Percentiles rank a stretch among this genome's conserved stretches.
Evolutionary conservation across 768 basidiomycete genomes (phyloP).

Genomic region (Austroboletus eburneus): DNA sequence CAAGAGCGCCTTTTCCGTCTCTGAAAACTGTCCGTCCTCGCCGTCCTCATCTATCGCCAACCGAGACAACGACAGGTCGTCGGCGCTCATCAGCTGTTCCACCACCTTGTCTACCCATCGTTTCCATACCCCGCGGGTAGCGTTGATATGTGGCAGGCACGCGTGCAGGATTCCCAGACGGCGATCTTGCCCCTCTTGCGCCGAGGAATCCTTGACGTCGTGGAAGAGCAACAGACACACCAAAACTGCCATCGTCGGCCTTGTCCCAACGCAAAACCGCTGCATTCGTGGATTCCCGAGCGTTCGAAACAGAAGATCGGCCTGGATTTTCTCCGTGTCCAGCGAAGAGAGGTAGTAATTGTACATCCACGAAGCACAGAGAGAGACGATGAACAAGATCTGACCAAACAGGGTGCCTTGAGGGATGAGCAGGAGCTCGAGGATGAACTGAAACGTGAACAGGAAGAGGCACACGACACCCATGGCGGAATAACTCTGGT

Average conservation of each 20-base stretch:
- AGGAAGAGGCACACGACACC: conserved; percentile 23
- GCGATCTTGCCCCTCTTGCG: conserved; percentile 14
- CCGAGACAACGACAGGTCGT: conserved; percentile 6
- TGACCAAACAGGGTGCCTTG: conserved; percentile 31
- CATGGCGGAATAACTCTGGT: conserved; percentile 3
- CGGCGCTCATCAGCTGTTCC: conserved; percentile 10
- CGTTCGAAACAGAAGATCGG: conserved; percentile 13
- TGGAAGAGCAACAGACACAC: conserved; percentile 17
- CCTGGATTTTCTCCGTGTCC: conserved; percentile 28
- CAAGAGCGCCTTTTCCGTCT: conserved; percentile 10
- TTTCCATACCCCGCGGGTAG: conserved; percentile 17
- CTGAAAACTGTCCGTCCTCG: conserved; percentile 1
- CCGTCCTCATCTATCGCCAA: conserved; percentile 3
- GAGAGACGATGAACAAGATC: conserved; percentile 28
- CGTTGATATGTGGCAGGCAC: conserved; percentile 13
- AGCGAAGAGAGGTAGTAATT: conserved; percentile 29
- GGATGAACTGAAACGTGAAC: conserved; percentile 27
- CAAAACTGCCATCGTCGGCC: conserved; percentile 18
- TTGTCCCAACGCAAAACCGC: conserved; percentile 14
- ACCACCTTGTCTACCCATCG: conserved; percentile 22
- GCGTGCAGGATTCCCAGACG: conserved; percentile 13
- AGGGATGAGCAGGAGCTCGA: conserved; percentile 31
- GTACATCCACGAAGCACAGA: conserved; percentile 29
- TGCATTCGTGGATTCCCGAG: conserved; percentile 12
- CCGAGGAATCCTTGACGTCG: conserved; percentile 5